Base-by-base conservation (phyloP, 208 protist species). In the Strigomonas culicis region DNA sequence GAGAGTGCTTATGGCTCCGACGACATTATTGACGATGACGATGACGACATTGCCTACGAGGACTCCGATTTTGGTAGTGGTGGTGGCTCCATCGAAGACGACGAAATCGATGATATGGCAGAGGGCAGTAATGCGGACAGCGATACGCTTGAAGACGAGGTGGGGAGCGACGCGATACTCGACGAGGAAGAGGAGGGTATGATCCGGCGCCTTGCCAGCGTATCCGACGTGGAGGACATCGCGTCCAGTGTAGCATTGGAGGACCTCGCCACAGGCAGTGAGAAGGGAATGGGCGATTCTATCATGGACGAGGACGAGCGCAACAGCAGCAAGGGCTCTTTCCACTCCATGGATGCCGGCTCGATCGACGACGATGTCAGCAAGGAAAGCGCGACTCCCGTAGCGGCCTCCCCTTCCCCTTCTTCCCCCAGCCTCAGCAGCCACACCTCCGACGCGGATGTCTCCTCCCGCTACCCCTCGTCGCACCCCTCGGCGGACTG, bases 11-110 rank as follows among this genome's bases (percentile, higher is more conserved):
- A 34, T 4, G 49, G 22, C 4, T 41, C 85, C 1, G 69, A 70
- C 7, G 84, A 86, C 34, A 72, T 79, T 24, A 77, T 80, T 30
- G 69, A 31, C 4, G 36, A 73, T 19, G 68, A 81, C 34, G 80
- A 81, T 31, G 25, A 88, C 27, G 76, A 77, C n/a, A 79, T 83
- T 32, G 69, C 19, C 11, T 4, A 72, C 11, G 68, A 81, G 19
- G 81, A 82, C n/a, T 61, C 34, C 41, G 75, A 74, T 36, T 52
- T 71, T 36, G 11, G 22, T 15, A 51, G 46, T 25, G 47, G 11
- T n/a, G 7, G 2, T 7, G 24, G 22, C 25, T 46, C 17, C 39
- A 28, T 2, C 15, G 41, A 47, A 13, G 43, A 41, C 21, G 59
- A 60, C 51, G 56, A 51, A 22, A 56, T 57, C n/a, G 59, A 68